Percentiles rank a stretch among this genome's conserved stretches.
Evolutionary conservation across 345 rosid species (phyloP).

Genomic region (Salix brachista): DNA sequence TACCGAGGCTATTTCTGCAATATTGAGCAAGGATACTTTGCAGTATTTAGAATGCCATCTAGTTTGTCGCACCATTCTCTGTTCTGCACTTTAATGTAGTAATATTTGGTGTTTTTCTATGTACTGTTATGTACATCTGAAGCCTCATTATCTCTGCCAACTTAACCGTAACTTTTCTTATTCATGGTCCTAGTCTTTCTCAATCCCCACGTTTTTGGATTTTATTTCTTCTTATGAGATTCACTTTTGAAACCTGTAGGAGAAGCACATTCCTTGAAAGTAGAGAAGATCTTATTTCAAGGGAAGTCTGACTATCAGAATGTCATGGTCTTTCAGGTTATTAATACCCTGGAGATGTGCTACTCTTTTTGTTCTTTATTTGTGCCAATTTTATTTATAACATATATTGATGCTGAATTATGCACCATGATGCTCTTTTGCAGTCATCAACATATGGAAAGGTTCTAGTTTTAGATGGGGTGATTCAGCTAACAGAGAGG

Average conservation of each 20-base stretch:
- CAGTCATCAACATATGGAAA: conserved; percentile 96
- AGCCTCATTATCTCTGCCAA: background rate
- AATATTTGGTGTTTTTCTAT: background rate
- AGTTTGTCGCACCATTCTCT: background rate
- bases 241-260: conserved; percentile 42
- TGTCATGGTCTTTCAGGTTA: conserved; percentile 89
- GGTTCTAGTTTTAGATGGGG: conserved; percentile 92
- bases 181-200: background rate
- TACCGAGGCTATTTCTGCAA: background rate
- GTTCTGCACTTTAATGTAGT: background rate
- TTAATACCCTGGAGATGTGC: conserved; percentile 1
- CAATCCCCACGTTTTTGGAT: background rate
- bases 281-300: conserved; percentile 72
- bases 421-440: background rate
- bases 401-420: background rate
- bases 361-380: background rate
- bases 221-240: background rate
- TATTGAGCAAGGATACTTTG: background rate
- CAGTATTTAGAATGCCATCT: background rate
- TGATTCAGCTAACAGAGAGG: conserved; percentile 91
- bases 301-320: conserved; percentile 88
- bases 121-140: background rate
- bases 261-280: conserved; percentile 92
- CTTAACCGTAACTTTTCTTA: background rate
- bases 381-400: background rate